These are phyloP conservation scores for Rutstroemia sp. DNA, from an alignment of 2,329 filamentous ascomycete species.

Conservation along the genomic window DNA sequence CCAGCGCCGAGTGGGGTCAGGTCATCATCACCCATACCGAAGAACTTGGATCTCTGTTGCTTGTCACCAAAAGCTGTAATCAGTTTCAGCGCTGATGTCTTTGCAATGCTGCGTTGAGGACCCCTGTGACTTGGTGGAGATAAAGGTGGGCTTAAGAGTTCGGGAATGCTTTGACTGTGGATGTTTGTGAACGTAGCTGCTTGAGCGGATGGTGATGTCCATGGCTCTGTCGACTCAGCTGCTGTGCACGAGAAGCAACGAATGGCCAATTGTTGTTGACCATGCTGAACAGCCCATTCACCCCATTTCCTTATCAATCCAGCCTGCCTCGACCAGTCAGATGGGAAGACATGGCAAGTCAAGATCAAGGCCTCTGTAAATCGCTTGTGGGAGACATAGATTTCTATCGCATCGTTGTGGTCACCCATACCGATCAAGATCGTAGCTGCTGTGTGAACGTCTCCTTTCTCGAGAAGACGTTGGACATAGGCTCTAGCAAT, in stretches of 20 bases:
- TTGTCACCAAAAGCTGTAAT: constrained; percentile 79
- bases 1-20: constrained; percentile 71
- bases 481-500: constrained; percentile 87
- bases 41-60: constrained; percentile 55
- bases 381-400: constrained; percentile 85
- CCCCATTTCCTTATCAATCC: constrained; percentile 92
- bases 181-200: constrained; percentile 50
- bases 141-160: constrained; percentile 62
- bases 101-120: constrained; percentile 58
- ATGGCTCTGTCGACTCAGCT: constrained; percentile 75
- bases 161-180: constrained; percentile 49
- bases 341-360: constrained; percentile 72
- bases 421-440: constrained; percentile 91
- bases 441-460: constrained; percentile 85
- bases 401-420: constrained; percentile 88
- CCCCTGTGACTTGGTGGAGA: constrained; percentile 61
- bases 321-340: constrained; percentile 85
- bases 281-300: constrained; percentile 79
- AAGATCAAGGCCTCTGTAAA: constrained; percentile 91
- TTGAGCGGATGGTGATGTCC: constrained; percentile 76
- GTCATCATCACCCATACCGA: constrained; percentile 47
- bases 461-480: constrained; percentile 78
- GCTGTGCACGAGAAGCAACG: constrained; percentile 89
- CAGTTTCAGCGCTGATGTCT: constrained; percentile 78
- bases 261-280: constrained; percentile 84